Base-by-base conservation (phyloP, 1,139 yeast genomes). In the Hansenula anomala region DNA sequence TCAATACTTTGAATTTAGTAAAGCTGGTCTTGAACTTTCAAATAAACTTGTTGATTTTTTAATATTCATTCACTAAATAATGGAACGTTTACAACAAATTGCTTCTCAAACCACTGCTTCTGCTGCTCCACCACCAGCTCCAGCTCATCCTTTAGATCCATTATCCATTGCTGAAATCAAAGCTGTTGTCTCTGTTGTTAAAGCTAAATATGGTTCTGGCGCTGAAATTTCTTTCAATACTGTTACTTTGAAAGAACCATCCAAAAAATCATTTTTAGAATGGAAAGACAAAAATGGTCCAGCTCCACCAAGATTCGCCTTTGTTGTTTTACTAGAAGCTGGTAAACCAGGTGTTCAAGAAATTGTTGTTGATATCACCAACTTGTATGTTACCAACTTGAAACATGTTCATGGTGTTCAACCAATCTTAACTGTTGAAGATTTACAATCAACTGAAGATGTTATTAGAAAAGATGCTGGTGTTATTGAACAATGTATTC, bases 341-440 rank as follows among this genome's bases (percentile, higher is more conserved):
- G 85, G 78, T 34, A 70, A 68, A 40, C 59, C 71, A 34, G 89
- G 87, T 47, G 69, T 82, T 38, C 77, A 75, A 51, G 92, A 84
- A 58, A 90, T 88, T 59, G 64, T 75, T 33, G 81, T 80, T 46
- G 84, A 80, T 54, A 59, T 84, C 38, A 64, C 67, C 27, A 61
- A 73, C 34, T 64, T 67, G 48, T 60, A 63, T 34, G 64, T 83
- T 33, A 59, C 73, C 34, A 69, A 70, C 39, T 63, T 75, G 48
- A 68, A 71, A 48, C 63, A 69, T 40, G 61, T 73, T 34, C 76
- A 73, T 41, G 83, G 81, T 29, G 81, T 73, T 40, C 89, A 80
- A 63, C 92, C 92, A 45, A 82, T 81, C 45, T 69, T 84, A 57
- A 80, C 90, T 34, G 80, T 83, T 34, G 78, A 70, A 50, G 92